Percentiles rank a stretch among this genome's conserved stretches.
Evolutionary conservation across 306 rosid species (phyloP).

Genomic region (Urtica urens): DNA sequence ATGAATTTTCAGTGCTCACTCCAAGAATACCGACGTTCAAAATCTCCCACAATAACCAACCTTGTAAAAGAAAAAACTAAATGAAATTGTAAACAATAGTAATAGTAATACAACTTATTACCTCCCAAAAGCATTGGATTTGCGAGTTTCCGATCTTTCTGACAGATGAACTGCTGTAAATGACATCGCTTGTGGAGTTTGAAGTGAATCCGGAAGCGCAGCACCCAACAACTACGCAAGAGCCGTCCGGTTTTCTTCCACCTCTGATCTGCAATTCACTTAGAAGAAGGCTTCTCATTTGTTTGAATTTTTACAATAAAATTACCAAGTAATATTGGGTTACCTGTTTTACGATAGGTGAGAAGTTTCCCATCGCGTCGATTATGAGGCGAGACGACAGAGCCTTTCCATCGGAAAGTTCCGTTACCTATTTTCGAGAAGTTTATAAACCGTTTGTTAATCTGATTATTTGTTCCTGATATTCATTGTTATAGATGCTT

Average conservation of each 20-base stretch:
- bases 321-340: too few species aligned
- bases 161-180: slow-evolving; percentile 64
- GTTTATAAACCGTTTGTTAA: too few species aligned
- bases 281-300: too few species aligned
- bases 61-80: too few species aligned
- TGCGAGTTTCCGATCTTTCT: slow-evolving; percentile 56
- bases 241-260: slow-evolving; percentile 85
- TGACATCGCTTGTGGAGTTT: slow-evolving; percentile 66
- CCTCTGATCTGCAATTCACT: slow-evolving; percentile 68
- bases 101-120: neutral
- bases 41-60: too few species aligned
- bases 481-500: too few species aligned
- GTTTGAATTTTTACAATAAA: too few species aligned
- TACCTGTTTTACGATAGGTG: slow-evolving; percentile 89
- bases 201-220: slow-evolving; percentile 74
- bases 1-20: too few species aligned
- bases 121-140: slow-evolving; percentile 98
- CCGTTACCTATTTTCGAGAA: slow-evolving; percentile 35
- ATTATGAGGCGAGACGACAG: slow-evolving; percentile 65
- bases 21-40: too few species aligned
- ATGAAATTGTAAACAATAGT: too few species aligned
- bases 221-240: slow-evolving; percentile 88
- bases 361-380: slow-evolving; percentile 98
- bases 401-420: slow-evolving; percentile 50
- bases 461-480: too few species aligned